Base-by-base conservation (phyloP, 257 asterid genomes). In the Rehmannia glutinosa region DNA sequence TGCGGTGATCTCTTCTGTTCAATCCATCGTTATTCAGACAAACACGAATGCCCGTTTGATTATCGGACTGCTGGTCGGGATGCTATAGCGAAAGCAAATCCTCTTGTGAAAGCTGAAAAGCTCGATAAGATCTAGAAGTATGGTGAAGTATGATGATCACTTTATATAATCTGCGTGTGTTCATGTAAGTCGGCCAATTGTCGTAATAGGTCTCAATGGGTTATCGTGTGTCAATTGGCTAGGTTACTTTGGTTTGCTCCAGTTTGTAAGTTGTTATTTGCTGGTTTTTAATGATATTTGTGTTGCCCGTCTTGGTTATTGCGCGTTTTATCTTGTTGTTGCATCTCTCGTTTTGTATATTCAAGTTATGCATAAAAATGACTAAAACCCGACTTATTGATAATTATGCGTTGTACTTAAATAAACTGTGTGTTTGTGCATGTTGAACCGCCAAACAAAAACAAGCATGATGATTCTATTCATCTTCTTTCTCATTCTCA, bases 1-100 rank as follows among this genome's bases (percentile, higher is more conserved):
- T 84, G 90, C n/a, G 90, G 84, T 8, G 61, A 84, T 63, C 80
- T 79, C 73, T 81, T 77, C 76, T 84, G 90, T 38, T 82, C 85
- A 2, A 66, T 25, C 35, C 90, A 84, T 51, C 84, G 87, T 5
- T 81, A 81, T 49, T 78, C 87, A 2, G 87, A 79, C 79, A 79
- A 84, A 49, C 90, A 84, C 28, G 75, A 78, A 41, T 84, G 90
- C 70, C 71, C 64, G 30, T 84, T 70, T 68, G 90, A 84, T 56
- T 84, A 84, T 71, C 81, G 63, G 77, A 64, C 73, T 32, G 85
- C 83, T 36, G 87, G 62, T 21, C 80, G 63, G 62, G 81, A 81
- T 47, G 84, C 90, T 16, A 84, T 84, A 25, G 87, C 90, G 6
- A 84, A 81, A 64, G 82, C 87, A 30, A 84, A 84, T 21, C 90